Percentiles rank a stretch among this genome's conserved stretches.
phyloP scores from a whole-genome alignment of 2,329 filamentous ascomycete species.

The Onygenales sp. region DNA sequence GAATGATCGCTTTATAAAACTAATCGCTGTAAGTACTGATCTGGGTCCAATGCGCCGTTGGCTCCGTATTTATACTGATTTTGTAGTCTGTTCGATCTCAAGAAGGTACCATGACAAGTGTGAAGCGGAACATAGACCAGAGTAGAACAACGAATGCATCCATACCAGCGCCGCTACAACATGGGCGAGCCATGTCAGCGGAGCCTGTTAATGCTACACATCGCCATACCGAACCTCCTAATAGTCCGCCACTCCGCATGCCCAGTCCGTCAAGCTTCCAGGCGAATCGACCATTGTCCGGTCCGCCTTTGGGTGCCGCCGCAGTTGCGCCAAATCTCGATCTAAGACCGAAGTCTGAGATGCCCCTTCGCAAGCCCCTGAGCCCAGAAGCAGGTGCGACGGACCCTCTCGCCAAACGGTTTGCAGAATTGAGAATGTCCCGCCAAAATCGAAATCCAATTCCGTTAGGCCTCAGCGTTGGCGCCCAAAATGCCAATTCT shows the following conservation, averaged over 20 bases:
- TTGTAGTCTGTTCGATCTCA: constrained; percentile 20
- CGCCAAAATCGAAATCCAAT: constrained; percentile 9
- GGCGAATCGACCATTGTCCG: constrained; percentile 1
- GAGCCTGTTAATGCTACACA: not conserved
- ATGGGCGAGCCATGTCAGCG: not conserved
- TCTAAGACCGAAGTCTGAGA: constrained; percentile 14
- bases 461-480: constrained; percentile 9
- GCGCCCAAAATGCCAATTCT: not conserved
- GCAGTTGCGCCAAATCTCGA: constrained; percentile 9
- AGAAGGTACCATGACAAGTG: constrained; percentile 31
- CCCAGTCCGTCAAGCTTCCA: constrained; percentile 33
- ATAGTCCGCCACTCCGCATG: constrained; percentile 18
- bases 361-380: constrained; percentile 13
- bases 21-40: constrained; percentile 46
- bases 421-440: constrained; percentile 27
- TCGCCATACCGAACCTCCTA: not conserved
- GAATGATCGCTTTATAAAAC: constrained; percentile 40
- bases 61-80: constrained; percentile 42
- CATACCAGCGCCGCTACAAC: not conserved
- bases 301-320: not conserved
- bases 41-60: not conserved
- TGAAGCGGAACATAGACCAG: constrained; percentile 30
- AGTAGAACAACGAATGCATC: constrained; percentile 4
- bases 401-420: constrained; percentile 33
- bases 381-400: constrained; percentile 9